phyloP scores from a whole-genome alignment of 257 asterid species.

The Solanum sejunctum region DNA sequence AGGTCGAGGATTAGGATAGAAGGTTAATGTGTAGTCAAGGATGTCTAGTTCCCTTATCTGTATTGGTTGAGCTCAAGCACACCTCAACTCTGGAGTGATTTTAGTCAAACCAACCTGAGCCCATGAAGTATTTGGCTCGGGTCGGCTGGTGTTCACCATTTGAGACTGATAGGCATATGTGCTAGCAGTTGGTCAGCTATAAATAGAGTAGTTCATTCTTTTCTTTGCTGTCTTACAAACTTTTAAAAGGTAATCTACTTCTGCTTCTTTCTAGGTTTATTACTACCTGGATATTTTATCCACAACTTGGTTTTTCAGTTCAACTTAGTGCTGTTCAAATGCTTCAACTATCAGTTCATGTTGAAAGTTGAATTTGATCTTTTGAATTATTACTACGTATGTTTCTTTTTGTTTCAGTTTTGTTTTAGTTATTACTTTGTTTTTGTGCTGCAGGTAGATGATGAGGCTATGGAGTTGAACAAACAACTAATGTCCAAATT shows the following conservation, averaged over 20 bases:
- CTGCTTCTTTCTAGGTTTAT: background rate
- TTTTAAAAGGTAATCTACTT: background rate
- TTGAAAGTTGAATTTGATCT: background rate
- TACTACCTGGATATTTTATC: background rate
- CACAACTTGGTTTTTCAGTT: background rate
- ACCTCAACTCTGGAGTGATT: background rate
- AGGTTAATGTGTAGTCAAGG: background rate
- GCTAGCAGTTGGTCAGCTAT: background rate
- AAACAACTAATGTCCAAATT: conserved; percentile 62
- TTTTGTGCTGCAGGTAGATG: conserved; percentile 52
- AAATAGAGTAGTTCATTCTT: background rate
- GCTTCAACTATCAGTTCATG: background rate
- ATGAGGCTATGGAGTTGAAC: conserved; percentile 93
- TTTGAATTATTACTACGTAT: background rate
- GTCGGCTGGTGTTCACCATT: background rate
- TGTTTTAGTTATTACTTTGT: background rate
- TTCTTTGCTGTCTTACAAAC: background rate
- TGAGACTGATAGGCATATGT: background rate
- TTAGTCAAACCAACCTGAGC: background rate
- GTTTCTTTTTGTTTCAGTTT: background rate
- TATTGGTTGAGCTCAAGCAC: background rate
- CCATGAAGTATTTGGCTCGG: background rate
- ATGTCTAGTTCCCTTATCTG: background rate
- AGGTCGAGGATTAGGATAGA: background rate
- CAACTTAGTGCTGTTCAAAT: background rate